phyloP scores from a whole-genome alignment of 176 grass and related monocot genomes.

The Puccinellia tenuiflora region DNA sequence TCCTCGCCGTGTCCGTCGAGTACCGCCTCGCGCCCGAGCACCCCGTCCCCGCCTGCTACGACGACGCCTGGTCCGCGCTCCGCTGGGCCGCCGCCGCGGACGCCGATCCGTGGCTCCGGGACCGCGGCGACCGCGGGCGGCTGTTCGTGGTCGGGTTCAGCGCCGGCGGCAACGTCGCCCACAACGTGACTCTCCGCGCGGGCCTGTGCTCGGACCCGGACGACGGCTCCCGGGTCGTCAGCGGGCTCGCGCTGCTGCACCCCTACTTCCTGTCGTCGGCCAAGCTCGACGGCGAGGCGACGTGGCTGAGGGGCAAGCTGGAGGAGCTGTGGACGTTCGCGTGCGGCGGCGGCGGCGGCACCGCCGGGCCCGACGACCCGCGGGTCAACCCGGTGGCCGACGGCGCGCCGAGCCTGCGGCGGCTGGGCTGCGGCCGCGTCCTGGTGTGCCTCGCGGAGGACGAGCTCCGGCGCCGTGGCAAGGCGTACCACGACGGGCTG shows the following conservation, averaged over 20 bases:
- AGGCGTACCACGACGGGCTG: constrained; percentile 18
- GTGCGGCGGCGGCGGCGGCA: neutral
- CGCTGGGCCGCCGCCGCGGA: constrained; percentile 2
- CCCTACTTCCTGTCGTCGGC: constrained; percentile 12
- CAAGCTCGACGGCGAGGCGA: neutral
- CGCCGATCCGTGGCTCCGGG: constrained; percentile 22
- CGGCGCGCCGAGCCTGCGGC: constrained; percentile 27
- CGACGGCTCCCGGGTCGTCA: neutral
- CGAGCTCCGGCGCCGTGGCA: neutral
- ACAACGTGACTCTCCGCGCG: constrained; percentile 41
- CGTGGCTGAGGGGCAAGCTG: constrained; percentile 17
- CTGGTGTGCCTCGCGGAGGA: constrained; percentile 28
- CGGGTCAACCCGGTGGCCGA: constrained; percentile 32
- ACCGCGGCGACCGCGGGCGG: constrained; percentile 22
- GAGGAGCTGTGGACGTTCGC: constrained; percentile 31
- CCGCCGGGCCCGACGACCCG: constrained; percentile 14
- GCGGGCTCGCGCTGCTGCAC: constrained; percentile 39
- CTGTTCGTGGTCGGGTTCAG: constrained; percentile 45
- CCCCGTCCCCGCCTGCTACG: constrained; percentile 49
- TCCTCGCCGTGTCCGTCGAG: constrained; percentile 52
- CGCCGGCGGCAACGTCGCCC: constrained; percentile 44
- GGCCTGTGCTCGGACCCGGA: neutral
- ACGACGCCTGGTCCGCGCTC: constrained; percentile 39
- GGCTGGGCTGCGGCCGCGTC: constrained; percentile 6
- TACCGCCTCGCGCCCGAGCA: constrained; percentile 74